Base-by-base conservation (phyloP, 768 basidiomycete genomes). In the Arthromyces matolae region DNA sequence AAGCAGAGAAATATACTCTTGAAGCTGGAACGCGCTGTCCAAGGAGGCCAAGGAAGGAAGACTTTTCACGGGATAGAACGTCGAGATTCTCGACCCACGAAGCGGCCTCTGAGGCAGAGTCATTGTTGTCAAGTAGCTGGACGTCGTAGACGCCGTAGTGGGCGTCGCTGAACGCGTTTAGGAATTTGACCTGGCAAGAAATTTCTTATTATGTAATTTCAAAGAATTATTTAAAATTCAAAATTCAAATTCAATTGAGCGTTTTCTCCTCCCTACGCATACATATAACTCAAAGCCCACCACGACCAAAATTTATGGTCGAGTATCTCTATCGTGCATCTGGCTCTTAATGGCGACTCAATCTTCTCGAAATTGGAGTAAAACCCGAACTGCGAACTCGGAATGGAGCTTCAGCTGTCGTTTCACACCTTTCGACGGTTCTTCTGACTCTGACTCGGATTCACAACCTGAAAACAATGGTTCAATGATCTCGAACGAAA, bases 21-120 rank as follows among this genome's bases (percentile, higher is more conserved):
- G 92, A 6, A 95, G 77, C 61, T 95, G 92, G 63, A 95, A 96
- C 0, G 93, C 90, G 64, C 90, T 93, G 69, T 94, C 87, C 24
- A 95, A 72, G 1, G 83, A 79, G 0, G 86, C 71, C 24, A 88
- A 75, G 0, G 83, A 77, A 0, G 88, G 87, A 2, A 89, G 71
- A 7, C 59, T 73, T 61, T 88, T 89, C 20, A 88, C 72, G 0
- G 87, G 86, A 57, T 90, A 90, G 60, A 91, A 91, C 0, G 86
- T 78, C 8, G 86, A 83, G 18, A 89, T 84, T 20, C 88, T 77
- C 4, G 88, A 84, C 41, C 89, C 89, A 12, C 86, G 83, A 20
- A 82, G 68, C 13, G 89, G 89, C 28, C 89, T 74, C 61, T 83
- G 84, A 3, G 80, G 71, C 27, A 69, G 60, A 24, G 63, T 63